Evolutionary conservation across 2,329 filamentous ascomycete genomes (phyloP).

Genomic region (Cadophora malorum): DNA sequence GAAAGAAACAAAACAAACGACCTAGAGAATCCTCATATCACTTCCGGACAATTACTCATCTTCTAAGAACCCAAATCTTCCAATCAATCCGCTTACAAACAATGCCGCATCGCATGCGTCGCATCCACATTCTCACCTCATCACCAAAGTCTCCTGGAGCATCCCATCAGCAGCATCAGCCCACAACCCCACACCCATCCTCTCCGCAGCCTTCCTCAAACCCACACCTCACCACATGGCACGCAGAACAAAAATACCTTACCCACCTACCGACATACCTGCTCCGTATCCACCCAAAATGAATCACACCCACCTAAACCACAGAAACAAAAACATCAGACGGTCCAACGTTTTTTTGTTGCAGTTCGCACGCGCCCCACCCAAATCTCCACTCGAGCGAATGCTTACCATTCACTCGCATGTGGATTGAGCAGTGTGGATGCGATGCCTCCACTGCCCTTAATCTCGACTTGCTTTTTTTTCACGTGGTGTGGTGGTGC

Average conservation of each 20-base stretch:
- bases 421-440: conserved; percentile 3
- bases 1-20: background rate
- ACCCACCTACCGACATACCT: no score
- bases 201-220: background rate
- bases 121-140: background rate
- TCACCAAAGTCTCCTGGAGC: background rate
- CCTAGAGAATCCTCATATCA: background rate
- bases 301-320: background rate
- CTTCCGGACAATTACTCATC: conserved; percentile 3
- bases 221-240: background rate
- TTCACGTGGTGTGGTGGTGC: background rate
- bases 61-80: background rate
- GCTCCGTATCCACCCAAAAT: no score
- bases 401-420: conserved; percentile 1
- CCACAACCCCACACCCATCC: conserved; percentile 12
- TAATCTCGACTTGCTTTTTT: background rate
- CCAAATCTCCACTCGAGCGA: conserved; percentile 11
- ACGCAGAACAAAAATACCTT: background rate
- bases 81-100: conserved; percentile 7
- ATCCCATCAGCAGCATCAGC: background rate
- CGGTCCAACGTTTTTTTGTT: conserved; percentile 13
- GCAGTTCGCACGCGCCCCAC: conserved; percentile 20
- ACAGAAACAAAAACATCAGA: background rate
- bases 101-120: background rate
- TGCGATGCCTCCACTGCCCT: background rate